Base-by-base conservation (phyloP, 768 basidiomycete genomes). In the Kwoniella dendrophila region DNA sequence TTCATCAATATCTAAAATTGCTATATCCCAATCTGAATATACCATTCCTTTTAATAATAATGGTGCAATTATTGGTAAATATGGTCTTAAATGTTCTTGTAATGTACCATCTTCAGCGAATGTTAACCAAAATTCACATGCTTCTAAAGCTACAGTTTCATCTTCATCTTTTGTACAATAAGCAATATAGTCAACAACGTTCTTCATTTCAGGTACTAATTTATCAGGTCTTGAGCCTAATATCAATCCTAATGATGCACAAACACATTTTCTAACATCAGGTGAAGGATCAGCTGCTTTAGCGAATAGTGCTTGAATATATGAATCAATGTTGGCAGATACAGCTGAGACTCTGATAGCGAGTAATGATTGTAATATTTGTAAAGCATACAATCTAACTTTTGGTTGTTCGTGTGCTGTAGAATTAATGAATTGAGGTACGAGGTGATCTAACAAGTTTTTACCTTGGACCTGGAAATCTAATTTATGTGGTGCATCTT, bases 121-220 rank as follows among this genome's bases (percentile, higher is more conserved):
- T 1, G 94, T 96, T 63, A 99, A 83, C 96, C 96, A 99, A 80
- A 99, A 99, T 83, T 99, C 96, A 84, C 94, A 96, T 24, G 96
- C 96, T 81, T 99, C 96, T 50, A 99, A 83, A 2, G 95, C 93
- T 55, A 81, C 95, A 64, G 88, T 89, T 81, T 97, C 94, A 78
- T 97, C 92, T 81, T 90, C 90, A 83, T 97, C 94, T 80, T 94
- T 93, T 14, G 92, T 97, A 27, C 92, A 95, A 81, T 93, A 98
- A 38, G 98, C 84, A 92, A 99, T 98, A 80, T 96, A 99, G 78
- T 96, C 92, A 27, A 95, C 93, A 41, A 99, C 96, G 69, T 92
- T 92, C 24, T 82, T 78, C 85, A 99, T 90, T 78, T 97, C 92
- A 0, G 95, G 96, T 83, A 98, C 88, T 67, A 99, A 86, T 79